phyloP scores from a whole-genome alignment of 768 basidiomycete genomes.

The Trametes punicea region DNA sequence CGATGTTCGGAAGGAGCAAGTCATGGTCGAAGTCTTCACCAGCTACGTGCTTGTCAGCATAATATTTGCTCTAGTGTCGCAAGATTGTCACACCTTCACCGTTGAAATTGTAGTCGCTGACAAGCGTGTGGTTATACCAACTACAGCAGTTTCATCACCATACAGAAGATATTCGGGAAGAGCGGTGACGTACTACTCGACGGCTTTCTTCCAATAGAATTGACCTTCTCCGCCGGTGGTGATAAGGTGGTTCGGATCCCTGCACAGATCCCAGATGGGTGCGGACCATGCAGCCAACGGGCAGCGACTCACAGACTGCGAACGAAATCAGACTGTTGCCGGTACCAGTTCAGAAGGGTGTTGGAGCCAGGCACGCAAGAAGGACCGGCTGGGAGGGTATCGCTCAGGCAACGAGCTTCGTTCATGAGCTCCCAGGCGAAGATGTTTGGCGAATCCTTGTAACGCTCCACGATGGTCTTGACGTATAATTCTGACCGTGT shows the following conservation, averaged over 20 bases:
- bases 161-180: neutral
- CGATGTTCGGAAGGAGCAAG: slow-evolving; percentile 47
- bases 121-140: slow-evolving; percentile 42
- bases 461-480: slow-evolving; percentile 30
- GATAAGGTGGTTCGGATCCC: slow-evolving; percentile 51
- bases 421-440: slow-evolving; percentile 46
- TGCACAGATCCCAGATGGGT: slow-evolving; percentile 21
- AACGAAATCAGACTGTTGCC: slow-evolving; percentile 48
- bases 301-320: slow-evolving; percentile 41
- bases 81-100: slow-evolving; percentile 40
- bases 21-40: slow-evolving; percentile 55
- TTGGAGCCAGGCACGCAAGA: slow-evolving; percentile 46
- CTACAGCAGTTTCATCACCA: slow-evolving; percentile 8
- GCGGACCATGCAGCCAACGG: neutral
- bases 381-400: slow-evolving; percentile 45
- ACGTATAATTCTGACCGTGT: slow-evolving; percentile 32
- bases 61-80: neutral
- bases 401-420: slow-evolving; percentile 52
- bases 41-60: slow-evolving; percentile 29
- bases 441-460: slow-evolving; percentile 29
- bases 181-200: slow-evolving; percentile 31
- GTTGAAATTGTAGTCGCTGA: slow-evolving; percentile 55
- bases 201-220: slow-evolving; percentile 46
- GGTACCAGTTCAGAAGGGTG: slow-evolving; percentile 48
- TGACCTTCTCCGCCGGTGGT: slow-evolving; percentile 58